phyloP scores from a whole-genome alignment of 148 eudicot species.

The Persicaria tinctoria region DNA sequence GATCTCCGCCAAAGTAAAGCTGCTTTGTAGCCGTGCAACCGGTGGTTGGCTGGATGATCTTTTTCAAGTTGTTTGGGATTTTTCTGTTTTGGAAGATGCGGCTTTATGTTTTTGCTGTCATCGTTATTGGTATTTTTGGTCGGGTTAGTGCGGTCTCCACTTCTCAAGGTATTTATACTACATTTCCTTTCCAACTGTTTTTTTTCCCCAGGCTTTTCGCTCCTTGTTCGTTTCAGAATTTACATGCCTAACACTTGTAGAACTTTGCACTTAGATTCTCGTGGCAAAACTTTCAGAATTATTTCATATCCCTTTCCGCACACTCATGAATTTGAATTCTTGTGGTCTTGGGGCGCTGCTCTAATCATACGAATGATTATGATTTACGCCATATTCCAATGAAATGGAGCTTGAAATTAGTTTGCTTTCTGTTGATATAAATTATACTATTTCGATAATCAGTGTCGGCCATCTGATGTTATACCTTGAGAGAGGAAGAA shows the following conservation, averaged over 20 bases:
- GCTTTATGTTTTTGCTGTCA: neutral
- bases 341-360: neutral
- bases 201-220: neutral
- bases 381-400: neutral
- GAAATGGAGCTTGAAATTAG: neutral
- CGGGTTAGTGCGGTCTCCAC: neutral
- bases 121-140: neutral
- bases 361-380: neutral
- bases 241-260: neutral
- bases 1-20: constrained; percentile 3
- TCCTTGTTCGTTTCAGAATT: neutral
- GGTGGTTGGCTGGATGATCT: neutral
- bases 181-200: neutral
- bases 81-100: constrained; percentile 5
- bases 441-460: neutral
- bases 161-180: neutral
- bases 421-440: neutral
- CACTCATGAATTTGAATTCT: neutral
- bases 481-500: neutral
- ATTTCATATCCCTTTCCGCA: neutral
- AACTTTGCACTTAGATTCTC: neutral
- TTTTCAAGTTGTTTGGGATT: neutral
- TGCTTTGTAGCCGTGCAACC: neutral
- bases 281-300: neutral
- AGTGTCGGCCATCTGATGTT: neutral